Conservation (phyloP, 305 asterid species). For the Solanum aculeatissimum region DNA sequence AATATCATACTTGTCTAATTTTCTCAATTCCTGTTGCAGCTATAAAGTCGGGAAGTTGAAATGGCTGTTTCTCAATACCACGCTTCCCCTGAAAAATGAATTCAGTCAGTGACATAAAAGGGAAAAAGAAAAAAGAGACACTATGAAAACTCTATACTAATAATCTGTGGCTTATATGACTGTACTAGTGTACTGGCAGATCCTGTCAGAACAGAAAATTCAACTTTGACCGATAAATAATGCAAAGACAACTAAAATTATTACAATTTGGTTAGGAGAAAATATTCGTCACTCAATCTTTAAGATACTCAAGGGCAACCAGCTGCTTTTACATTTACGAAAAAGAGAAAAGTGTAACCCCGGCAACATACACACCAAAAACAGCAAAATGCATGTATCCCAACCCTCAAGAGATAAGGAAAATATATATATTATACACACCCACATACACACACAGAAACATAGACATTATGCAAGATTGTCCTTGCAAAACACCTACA, state of each 20-base stretch:
- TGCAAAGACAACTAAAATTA: not conserved
- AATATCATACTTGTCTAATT: conserved; percentile 74
- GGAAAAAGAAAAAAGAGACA: not conserved
- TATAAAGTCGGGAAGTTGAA: conserved; percentile 95
- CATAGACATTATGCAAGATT: conserved; percentile 42
- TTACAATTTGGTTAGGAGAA: not conserved
- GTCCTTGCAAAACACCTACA: conserved; percentile 97
- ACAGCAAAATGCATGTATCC: conserved; percentile 21
- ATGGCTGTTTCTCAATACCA: conserved; percentile 92
- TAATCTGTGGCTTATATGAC: not conserved
- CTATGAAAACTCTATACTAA: not conserved
- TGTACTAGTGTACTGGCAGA: not conserved
- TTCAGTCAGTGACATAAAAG: conserved; percentile 28
- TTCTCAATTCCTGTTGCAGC: conserved; percentile 98
- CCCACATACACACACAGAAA: conserved; percentile 6
- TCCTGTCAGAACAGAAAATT: not conserved
- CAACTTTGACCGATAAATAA: not conserved
- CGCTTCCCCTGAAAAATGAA: conserved; percentile 82
- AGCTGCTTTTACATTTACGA: not conserved
- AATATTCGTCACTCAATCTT: not conserved
- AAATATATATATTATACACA: not conserved
- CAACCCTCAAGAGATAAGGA: conserved; percentile 31
- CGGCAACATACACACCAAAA: not conserved
- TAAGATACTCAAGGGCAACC: not conserved
- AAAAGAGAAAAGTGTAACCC: not conserved